Evolutionary conservation across 352 stramenopile species (phyloP), one percentile per base, ranked within the genome.

Genomic region (Pythium inflatum): DNA sequence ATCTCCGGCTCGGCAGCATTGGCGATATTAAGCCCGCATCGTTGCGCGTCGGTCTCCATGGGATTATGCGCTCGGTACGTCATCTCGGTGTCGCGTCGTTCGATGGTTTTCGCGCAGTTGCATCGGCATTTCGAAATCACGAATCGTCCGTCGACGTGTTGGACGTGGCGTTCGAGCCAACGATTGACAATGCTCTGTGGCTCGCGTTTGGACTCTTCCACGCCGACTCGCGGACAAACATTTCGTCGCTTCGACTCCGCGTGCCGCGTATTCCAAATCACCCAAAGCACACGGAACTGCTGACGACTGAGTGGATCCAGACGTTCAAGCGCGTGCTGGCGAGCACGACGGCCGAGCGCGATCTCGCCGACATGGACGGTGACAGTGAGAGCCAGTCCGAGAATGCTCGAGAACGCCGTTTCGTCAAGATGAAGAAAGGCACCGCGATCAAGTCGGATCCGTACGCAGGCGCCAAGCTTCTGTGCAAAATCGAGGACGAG

Each of bases 131-230:
- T 20, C 61, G 61, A 34, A 46, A 50, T 30, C 49, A 30, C 30
- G 27, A 51, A 12, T 51, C 61, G 16, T 38, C 13, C n/a, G 2
- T 67, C 14, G 38, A 46, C 5, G 50, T 43, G 38, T 38, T 68
- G 9, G 50, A 68, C 22, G 24, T 68, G 18, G 36, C 24, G 34
- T 55, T 41, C 20, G 45, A 60, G 18, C 36, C 50, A 24, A 68
- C 49, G 24, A 24, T 54, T 11, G 61, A 68, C 25, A 33, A 55
- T 28, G 61, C 61, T 6, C 58, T 57, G 12, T 87, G 79, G 79
- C 73, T 87, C 55, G 79, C 73, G 22, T 63, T 78, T 24, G 70
- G 66, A 20, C 53, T 78, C 0, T 82, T 86, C 59, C 79, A 87
- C 27, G 66, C 59, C 0, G 76, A 83, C 57, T 79, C 76, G 5